Evolutionary conservation across 2,329 filamentous ascomycete species (phyloP).

Genomic region (Beauveria australis): DNA sequence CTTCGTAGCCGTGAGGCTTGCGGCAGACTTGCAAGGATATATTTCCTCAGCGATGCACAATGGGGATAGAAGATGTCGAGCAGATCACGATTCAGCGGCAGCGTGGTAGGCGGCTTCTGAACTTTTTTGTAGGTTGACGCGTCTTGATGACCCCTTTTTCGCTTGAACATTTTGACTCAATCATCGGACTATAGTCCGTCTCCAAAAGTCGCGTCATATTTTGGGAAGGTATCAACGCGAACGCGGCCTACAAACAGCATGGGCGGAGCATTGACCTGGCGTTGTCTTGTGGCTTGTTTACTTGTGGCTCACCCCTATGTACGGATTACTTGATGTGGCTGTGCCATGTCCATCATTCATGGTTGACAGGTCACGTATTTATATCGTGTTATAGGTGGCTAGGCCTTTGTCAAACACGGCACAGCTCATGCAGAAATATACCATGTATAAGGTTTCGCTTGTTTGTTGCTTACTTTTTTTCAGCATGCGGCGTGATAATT

Average conservation of each 20-base stretch:
- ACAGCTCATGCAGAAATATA: not conserved
- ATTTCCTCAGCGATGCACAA: conserved; percentile 60
- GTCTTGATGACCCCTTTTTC: conserved; percentile 13
- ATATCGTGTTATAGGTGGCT: not conserved
- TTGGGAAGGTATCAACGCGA: not conserved
- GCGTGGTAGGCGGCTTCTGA: not conserved
- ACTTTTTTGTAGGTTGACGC: conserved; percentile 17
- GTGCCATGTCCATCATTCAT: not conserved
- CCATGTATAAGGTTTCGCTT: no score
- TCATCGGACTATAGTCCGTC: not conserved
- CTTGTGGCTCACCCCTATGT: not conserved
- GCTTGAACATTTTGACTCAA: not conserved
- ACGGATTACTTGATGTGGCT: not conserved
- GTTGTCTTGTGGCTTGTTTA: not conserved
- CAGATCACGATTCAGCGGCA: conserved; percentile 46
- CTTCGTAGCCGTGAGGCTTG: conserved; percentile 54
- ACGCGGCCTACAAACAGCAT: not conserved
- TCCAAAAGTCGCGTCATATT: not conserved
- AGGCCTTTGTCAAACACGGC: no score
- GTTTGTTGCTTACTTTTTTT: no score
- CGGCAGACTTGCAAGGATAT: conserved; percentile 59
- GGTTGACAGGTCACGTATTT: no score
- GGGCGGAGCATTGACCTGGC: not conserved
- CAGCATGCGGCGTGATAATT: no score
- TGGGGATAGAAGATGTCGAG: conserved; percentile 60